These are phyloP conservation scores for Arabidopsis hybrid DNA, from an alignment of 441 rosid genomes.

Conservation along the genomic window DNA sequence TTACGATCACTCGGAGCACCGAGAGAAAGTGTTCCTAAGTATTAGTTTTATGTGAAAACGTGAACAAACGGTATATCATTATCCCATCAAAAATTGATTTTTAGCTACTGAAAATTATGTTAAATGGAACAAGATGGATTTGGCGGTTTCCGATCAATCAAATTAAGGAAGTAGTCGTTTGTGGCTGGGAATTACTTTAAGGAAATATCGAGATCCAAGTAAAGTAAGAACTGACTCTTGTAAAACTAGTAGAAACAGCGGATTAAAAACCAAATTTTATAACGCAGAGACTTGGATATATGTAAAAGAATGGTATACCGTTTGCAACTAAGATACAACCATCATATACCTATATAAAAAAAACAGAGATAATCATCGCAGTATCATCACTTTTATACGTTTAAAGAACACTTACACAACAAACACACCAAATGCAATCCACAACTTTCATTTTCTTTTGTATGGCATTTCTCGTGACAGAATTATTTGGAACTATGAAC, in stretches of 20 bases:
- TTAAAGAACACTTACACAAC: slow-evolving; percentile 14
- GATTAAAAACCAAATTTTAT: neutral
- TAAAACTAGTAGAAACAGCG: too few relatives aligned
- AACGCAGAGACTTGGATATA: neutral
- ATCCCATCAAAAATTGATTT: too few relatives aligned
- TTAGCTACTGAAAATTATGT: neutral
- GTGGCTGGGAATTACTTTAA: too few relatives aligned
- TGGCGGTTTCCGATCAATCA: too few relatives aligned
- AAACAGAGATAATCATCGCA: neutral
- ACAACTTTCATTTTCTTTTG: neutral
- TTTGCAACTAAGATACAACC: slow-evolving; percentile 13
- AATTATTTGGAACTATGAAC: slow-evolving; percentile 36
- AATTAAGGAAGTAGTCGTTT: too few relatives aligned
- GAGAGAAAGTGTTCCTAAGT: neutral
- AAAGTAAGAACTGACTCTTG: too few relatives aligned
- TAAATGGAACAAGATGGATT: neutral
- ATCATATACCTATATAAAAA: neutral
- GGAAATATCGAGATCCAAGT: too few relatives aligned
- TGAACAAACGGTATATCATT: too few relatives aligned
- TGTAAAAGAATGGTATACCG: neutral
- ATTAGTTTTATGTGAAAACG: too few relatives aligned
- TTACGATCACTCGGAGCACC: neutral
- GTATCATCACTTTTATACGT: slow-evolving; percentile 1
- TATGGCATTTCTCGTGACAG: slow-evolving; percentile 12
- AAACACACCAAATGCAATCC: slow-evolving; percentile 21